These are phyloP conservation scores for Boechera stricta DNA, from an alignment of 345 rosid genomes.

Conservation along the genomic window DNA sequence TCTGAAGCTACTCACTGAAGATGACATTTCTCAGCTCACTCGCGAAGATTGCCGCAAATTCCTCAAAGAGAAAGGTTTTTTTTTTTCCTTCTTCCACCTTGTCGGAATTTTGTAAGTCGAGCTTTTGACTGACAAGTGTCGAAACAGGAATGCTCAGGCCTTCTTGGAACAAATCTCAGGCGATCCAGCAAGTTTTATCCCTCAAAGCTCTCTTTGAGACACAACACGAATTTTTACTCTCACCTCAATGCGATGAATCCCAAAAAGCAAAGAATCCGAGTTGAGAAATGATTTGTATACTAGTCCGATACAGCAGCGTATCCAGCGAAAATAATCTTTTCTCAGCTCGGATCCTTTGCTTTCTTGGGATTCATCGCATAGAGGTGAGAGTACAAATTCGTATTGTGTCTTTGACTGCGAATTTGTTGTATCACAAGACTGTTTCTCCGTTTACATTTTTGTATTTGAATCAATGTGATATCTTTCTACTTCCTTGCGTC, in stretches of 20 bases:
- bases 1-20: conserved; percentile 77
- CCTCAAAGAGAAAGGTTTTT: conserved; percentile 80
- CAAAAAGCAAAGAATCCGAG: no score
- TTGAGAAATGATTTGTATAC: no score
- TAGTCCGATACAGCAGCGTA: no score
- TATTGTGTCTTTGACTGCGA: no score
- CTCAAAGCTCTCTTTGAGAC: conserved; percentile 77
- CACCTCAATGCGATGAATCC: no score
- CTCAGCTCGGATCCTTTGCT: no score
- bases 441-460: conserved; percentile 42
- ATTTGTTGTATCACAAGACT: conserved; percentile 23
- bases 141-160: conserved; percentile 88
- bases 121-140: conserved; percentile 55
- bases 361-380: neutral
- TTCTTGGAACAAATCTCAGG: conserved; percentile 98
- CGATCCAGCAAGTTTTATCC: conserved; percentile 91
- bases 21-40: conserved; percentile 96
- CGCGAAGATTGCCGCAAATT: conserved; percentile 93
- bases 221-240: no score
- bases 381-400: no score
- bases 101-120: neutral
- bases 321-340: no score
- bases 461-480: neutral
- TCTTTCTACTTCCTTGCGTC: no score
- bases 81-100: neutral